phyloP scores from a whole-genome alignment of 1,284 basidiomycete genomes.

The Cryptococcus maquisensis region DNA sequence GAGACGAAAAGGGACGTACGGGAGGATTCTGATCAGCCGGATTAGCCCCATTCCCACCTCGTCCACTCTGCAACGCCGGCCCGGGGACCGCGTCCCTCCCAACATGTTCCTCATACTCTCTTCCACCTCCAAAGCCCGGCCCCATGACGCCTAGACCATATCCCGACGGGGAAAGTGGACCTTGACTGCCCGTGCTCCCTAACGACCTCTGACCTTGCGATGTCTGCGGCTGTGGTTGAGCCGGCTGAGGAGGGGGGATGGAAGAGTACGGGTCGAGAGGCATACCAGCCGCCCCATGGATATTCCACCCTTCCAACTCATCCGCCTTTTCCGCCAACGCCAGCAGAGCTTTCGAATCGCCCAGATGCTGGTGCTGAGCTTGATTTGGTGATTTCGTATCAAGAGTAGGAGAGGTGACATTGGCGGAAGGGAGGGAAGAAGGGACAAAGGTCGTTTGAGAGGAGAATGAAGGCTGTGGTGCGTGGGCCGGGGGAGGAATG shows the following conservation, averaged over 20 bases:
- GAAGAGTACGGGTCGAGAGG: neutral
- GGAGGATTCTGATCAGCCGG: slow-evolving; percentile 85
- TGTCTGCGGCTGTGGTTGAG: neutral
- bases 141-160: neutral
- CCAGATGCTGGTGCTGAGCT: slow-evolving; percentile 23
- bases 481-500: slow-evolving; percentile 9
- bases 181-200: neutral
- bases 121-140: slow-evolving; percentile 1
- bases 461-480: neutral
- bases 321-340: slow-evolving; percentile 48
- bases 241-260: neutral
- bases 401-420: neutral
- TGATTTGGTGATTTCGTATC: neutral
- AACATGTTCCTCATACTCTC: slow-evolving; percentile 2
- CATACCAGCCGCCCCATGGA: slow-evolving; percentile 10
- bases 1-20: slow-evolving; percentile 48
- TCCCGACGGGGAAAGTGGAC: neutral
- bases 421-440: neutral
- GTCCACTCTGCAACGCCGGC: slow-evolving; percentile 21
- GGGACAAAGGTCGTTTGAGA: neutral
- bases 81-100: slow-evolving; percentile 2
- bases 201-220: neutral
- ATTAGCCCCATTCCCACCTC: slow-evolving; percentile 46
- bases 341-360: slow-evolving; percentile 46
- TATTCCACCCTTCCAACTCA: slow-evolving; percentile 45